Percentiles rank a stretch among this genome's conserved stretches.
Evolutionary conservation across 2,329 filamentous ascomycete genomes (phyloP).

Genomic region (Chaetomium olivaceum): DNA sequence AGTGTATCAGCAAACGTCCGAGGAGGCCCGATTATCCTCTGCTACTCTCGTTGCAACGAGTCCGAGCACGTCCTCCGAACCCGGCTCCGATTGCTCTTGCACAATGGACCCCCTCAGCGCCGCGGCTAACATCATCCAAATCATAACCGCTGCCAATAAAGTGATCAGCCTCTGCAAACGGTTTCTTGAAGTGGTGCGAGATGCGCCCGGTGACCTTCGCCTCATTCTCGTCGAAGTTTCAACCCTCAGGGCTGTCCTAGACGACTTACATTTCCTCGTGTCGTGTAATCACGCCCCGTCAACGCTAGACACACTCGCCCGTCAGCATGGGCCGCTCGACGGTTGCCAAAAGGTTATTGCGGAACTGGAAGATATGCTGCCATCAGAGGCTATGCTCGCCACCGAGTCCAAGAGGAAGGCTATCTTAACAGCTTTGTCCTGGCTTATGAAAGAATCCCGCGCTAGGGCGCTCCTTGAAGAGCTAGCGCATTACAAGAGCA

Average conservation of each 20-base stretch:
- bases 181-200: slow-evolving; percentile 19
- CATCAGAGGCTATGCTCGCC: not conserved
- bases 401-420: slow-evolving; percentile 1
- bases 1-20: not conserved
- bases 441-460: slow-evolving; percentile 15
- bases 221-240: slow-evolving; percentile 25
- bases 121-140: slow-evolving; percentile 22
- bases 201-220: slow-evolving; percentile 24
- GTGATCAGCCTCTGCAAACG: slow-evolving; percentile 24
- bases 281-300: not conserved
- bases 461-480: slow-evolving; percentile 16
- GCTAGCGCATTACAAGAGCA: slow-evolving; percentile 22
- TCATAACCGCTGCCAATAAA: slow-evolving; percentile 21
- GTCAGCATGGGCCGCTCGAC: slow-evolving; percentile 13
- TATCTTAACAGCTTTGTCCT: slow-evolving; percentile 6
- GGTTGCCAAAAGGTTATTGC: slow-evolving; percentile 12
- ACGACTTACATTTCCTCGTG: slow-evolving; percentile 18
- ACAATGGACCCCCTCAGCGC: slow-evolving; percentile 23
- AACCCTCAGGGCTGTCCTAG: slow-evolving; percentile 12
- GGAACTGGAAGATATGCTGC: slow-evolving; percentile 2
- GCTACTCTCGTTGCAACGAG: not conserved
- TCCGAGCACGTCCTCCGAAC: not conserved
- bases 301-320: not conserved
- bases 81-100: not conserved
- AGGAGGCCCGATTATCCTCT: not conserved